Conservation (phyloP, 176 grass and related monocot species). For the Musa troglodytarum region DNA sequence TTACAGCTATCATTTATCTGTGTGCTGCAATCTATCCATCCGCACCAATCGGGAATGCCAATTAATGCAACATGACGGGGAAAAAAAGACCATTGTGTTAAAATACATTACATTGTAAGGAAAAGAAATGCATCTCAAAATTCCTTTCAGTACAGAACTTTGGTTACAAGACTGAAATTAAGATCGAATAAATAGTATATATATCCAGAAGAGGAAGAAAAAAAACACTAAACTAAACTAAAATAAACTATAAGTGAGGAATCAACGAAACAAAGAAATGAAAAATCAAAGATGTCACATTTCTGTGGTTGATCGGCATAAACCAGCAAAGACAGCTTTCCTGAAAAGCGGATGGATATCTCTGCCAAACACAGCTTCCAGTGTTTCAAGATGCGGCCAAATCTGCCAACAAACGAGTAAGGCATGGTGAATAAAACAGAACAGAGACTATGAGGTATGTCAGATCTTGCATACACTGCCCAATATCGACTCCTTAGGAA, state of each 20-base stretch:
- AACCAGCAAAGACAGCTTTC: constrained; percentile 70
- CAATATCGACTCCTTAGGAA: no score
- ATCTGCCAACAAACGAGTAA: constrained; percentile 33
- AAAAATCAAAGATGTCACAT: constrained; percentile 15
- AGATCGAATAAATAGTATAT: neutral
- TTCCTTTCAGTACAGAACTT: neutral
- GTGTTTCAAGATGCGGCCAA: constrained; percentile 66
- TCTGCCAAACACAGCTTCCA: constrained; percentile 56
- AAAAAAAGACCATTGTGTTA: no score
- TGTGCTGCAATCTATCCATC: no score
- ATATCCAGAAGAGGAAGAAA: neutral
- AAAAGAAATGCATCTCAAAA: neutral
- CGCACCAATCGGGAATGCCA: no score
- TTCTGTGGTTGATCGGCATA: constrained; percentile 56
- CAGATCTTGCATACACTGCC: no score
- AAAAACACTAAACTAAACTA: neutral
- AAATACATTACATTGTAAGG: neutral
- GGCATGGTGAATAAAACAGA: neutral
- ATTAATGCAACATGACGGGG: no score
- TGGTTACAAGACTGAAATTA: neutral
- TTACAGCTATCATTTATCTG: no score
- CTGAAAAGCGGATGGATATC: constrained; percentile 54
- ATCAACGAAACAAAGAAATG: neutral
- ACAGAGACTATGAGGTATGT: no score
- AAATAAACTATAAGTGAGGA: no score